phyloP scores from a whole-genome alignment of 148 eudicot genomes.

The Fallopia convolvulus region DNA sequence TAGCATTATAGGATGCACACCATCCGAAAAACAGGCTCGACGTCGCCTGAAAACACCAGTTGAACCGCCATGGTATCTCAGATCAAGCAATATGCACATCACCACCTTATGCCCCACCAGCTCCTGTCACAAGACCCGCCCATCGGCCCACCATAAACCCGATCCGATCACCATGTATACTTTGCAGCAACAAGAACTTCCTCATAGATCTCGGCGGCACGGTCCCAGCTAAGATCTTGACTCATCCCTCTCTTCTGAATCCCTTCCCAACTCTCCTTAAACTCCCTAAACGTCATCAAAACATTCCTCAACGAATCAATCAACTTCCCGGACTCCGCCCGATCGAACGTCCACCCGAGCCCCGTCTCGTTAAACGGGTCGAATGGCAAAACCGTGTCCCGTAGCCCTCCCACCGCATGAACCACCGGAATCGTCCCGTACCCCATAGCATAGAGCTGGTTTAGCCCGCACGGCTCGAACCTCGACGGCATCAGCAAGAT shows the following conservation, averaged over 20 bases:
- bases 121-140: not conserved
- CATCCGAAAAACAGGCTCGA: not conserved
- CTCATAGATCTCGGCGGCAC: conserved; percentile 73
- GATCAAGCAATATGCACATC: not conserved
- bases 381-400: conserved; percentile 84
- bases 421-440: conserved; percentile 95
- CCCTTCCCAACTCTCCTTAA: conserved; percentile 73
- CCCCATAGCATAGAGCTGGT: conserved; percentile 89
- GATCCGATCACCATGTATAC: conserved; percentile 60
- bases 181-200: conserved; percentile 87
- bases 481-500: conserved; percentile 92
- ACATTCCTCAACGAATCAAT: conserved; percentile 77
- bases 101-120: not conserved
- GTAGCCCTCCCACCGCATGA: conserved; percentile 93
- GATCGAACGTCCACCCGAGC: conserved; percentile 78
- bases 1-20: not conserved
- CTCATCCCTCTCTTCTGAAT: conserved; percentile 77
- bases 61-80: not conserved
- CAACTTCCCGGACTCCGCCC: conserved; percentile 53
- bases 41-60: not conserved
- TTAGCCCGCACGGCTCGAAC: conserved; percentile 95
- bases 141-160: not conserved
- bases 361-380: conserved; percentile 73
- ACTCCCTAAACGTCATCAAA: conserved; percentile 54
- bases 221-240: conserved; percentile 83